Conservation (phyloP, 345 rosid genomes). For the Diplotaxis tenuifolia region DNA sequence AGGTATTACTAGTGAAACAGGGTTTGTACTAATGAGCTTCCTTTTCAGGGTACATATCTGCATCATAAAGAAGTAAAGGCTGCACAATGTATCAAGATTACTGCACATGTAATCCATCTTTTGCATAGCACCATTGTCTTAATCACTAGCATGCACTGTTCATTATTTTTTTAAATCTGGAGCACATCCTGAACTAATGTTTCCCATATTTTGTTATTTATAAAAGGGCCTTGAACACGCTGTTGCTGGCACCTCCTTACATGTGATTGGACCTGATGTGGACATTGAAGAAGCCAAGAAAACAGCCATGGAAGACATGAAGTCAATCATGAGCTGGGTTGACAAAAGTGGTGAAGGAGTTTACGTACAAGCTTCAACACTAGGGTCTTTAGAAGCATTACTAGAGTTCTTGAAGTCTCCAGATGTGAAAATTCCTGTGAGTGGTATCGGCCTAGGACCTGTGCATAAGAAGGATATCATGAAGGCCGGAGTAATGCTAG, state of each 20-base stretch:
- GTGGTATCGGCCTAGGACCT: slow-evolving; percentile 88
- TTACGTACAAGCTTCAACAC: slow-evolving; percentile 92
- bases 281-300: slow-evolving; percentile 53
- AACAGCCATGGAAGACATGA: slow-evolving; percentile 73
- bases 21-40: slow-evolving; percentile 27
- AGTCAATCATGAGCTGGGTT: slow-evolving; percentile 73
- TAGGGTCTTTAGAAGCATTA: slow-evolving; percentile 92
- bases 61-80: slow-evolving; percentile 91
- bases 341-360: slow-evolving; percentile 94
- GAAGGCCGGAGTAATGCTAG: slow-evolving; percentile 93
- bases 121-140: background rate
- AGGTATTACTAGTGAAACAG: background rate
- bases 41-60: slow-evolving; percentile 71
- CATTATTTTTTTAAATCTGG: background rate
- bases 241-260: slow-evolving; percentile 85
- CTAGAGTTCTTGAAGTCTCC: slow-evolving; percentile 88
- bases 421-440: slow-evolving; percentile 81
- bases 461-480: slow-evolving; percentile 88
- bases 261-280: slow-evolving; percentile 76
- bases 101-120: slow-evolving; percentile 64
- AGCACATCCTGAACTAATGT: slow-evolving; percentile 14
- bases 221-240: slow-evolving; percentile 88
- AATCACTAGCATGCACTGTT: background rate
- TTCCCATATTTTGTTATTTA: slow-evolving; percentile 11
- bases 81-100: slow-evolving; percentile 89